Percentiles rank a stretch among this genome's conserved stretches.
Evolutionary conservation across 208 protist species (phyloP).

Genomic region (Acanthamoeba royreba): DNA sequence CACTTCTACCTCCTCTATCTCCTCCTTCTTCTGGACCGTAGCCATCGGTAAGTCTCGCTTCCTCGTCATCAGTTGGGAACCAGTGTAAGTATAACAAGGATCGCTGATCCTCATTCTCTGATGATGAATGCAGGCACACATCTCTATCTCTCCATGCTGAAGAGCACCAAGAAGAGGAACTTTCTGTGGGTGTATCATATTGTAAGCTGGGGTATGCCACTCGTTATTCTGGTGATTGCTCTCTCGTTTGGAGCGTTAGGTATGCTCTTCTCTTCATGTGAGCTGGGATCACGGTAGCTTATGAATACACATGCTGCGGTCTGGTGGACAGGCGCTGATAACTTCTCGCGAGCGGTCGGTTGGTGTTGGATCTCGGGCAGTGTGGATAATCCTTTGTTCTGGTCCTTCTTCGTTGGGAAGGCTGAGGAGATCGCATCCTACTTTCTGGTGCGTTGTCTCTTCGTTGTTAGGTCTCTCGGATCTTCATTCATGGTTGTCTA

Average conservation of each 20-base stretch:
- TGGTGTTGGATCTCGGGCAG: slow-evolving; percentile 5
- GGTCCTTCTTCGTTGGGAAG: slow-evolving; percentile 39
- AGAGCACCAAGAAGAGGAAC: not conserved
- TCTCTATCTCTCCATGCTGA: not conserved
- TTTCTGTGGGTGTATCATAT: not conserved
- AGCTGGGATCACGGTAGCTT: not conserved
- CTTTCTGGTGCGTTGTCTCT: not conserved
- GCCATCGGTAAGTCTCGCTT: not conserved
- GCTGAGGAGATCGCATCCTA: slow-evolving; percentile 30
- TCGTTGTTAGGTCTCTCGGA: not conserved
- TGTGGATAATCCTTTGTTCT: not conserved
- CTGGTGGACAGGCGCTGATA: not conserved
- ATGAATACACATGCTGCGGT: not conserved
- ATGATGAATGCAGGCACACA: slow-evolving; percentile 25
- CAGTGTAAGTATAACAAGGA: no score
- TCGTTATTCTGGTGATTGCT: not conserved
- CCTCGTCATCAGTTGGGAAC: not conserved
- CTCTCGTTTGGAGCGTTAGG: not conserved
- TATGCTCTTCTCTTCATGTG: not conserved
- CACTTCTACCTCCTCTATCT: not conserved
- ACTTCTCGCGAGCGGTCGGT: not conserved
- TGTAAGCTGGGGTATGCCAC: not conserved
- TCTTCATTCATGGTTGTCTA: no score
- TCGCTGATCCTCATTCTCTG: no score
- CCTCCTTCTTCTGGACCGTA: slow-evolving; percentile 29